These are phyloP conservation scores for Mallotus japonicus DNA, from an alignment of 441 rosid species.

Conservation along the genomic window DNA sequence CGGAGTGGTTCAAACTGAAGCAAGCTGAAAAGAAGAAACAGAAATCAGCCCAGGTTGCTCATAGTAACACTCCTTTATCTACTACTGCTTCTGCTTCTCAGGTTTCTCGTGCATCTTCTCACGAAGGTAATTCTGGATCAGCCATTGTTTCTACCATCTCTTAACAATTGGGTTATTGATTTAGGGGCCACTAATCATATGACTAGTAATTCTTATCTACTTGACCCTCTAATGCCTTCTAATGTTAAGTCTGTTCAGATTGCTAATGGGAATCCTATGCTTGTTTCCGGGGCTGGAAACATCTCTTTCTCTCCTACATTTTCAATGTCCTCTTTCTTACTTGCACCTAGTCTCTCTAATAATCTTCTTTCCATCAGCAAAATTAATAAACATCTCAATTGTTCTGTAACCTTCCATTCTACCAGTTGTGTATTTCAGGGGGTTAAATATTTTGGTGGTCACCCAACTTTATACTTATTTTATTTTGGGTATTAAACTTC, in stretches of 20 bases:
- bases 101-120: not conserved
- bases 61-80: not conserved
- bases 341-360: not conserved
- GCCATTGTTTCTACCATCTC: not conserved
- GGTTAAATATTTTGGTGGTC: too few species aligned
- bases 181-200: slow-evolving; percentile 5
- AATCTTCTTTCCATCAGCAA: slow-evolving; percentile 6
- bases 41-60: not conserved
- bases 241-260: not conserved
- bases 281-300: not conserved
- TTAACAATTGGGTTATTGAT: slow-evolving; percentile 1
- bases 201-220: not conserved
- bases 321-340: not conserved
- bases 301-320: not conserved
- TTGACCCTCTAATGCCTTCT: not conserved
- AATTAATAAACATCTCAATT: not conserved
- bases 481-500: too few species aligned
- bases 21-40: not conserved
- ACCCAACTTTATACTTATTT: too few species aligned
- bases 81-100: not conserved
- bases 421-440: not conserved
- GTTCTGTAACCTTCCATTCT: not conserved
- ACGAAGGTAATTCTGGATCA: not conserved
- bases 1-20: slow-evolving; percentile 3
- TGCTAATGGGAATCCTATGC: slow-evolving; percentile 3